Percentiles rank a stretch among this genome's conserved stretches.
phyloP scores from a whole-genome alignment of 805 yeast species.

The Lachancea quebecensis region DNA sequence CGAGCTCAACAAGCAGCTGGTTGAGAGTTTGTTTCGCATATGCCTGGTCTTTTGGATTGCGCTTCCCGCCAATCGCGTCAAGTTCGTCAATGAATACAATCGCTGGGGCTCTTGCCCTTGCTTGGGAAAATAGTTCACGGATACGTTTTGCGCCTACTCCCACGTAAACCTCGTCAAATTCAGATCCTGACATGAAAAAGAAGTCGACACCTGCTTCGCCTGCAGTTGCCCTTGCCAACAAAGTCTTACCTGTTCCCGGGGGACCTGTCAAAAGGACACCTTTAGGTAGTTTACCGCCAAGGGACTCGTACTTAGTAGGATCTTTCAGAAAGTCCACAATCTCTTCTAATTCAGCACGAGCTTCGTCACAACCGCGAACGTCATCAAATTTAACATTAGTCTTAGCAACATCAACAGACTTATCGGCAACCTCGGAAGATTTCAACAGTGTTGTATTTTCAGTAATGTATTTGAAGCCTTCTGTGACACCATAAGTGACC shows the following conservation, averaged over 20 bases:
- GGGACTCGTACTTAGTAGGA: slow-evolving; percentile 90
- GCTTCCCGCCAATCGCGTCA: slow-evolving; percentile 97
- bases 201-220: slow-evolving; percentile 96
- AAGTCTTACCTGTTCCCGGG: slow-evolving; percentile 97
- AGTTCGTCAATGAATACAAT: slow-evolving; percentile 95
- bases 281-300: slow-evolving; percentile 96
- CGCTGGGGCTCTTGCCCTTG: slow-evolving; percentile 93
- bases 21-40: slow-evolving; percentile 96
- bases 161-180: slow-evolving; percentile 94
- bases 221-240: slow-evolving; percentile 95
- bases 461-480: slow-evolving; percentile 67
- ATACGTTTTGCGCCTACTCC: slow-evolving; percentile 99
- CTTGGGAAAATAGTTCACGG: slow-evolving; percentile 87
- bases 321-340: slow-evolving; percentile 96
- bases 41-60: slow-evolving; percentile 97
- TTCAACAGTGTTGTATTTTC: slow-evolving; percentile 69
- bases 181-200: slow-evolving; percentile 97
- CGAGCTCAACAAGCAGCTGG: slow-evolving; percentile 91
- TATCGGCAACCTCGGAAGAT: slow-evolving; percentile 62
- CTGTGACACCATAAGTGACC: slow-evolving; percentile 72
- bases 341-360: slow-evolving; percentile 93
- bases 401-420: slow-evolving; percentile 74
- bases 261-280: slow-evolving; percentile 97
- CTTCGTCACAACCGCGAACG: slow-evolving; percentile 97
- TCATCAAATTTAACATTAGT: slow-evolving; percentile 85